Percentiles rank a stretch among this genome's conserved stretches.
Conservation (phyloP, 495 filamentous ascomycete genomes). For the Tuber calosporum region DNA sequence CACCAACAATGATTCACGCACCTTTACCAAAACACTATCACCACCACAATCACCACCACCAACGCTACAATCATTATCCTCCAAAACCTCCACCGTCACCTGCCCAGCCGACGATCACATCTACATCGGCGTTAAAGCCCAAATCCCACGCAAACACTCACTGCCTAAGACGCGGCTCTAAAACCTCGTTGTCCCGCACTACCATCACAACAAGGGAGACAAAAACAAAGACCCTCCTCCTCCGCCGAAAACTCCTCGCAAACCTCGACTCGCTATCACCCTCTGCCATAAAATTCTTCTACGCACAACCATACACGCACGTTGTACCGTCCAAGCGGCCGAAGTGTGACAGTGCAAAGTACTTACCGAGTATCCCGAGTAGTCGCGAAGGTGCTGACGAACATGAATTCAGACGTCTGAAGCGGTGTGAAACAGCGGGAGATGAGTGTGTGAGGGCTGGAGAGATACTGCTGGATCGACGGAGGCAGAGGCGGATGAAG, state of each 20-base stretch:
- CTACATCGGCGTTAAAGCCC: conserved; percentile 16
- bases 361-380: conserved; percentile 28
- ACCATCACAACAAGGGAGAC: background rate
- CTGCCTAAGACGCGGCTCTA: conserved; percentile 14
- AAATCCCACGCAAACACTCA: conserved; percentile 22
- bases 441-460: conserved; percentile 2
- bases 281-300: conserved; percentile 14
- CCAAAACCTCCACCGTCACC: conserved; percentile 8
- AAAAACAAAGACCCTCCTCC: background rate
- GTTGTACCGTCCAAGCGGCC: conserved; percentile 27
- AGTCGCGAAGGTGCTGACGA: conserved; percentile 10
- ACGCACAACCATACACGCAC: conserved; percentile 20
- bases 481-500: background rate
- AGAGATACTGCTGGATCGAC: background rate
- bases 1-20: conserved; percentile 25
- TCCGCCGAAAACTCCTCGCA: background rate
- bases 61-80: conserved; percentile 5
- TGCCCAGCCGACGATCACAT: conserved; percentile 15
- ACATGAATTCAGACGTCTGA: conserved; percentile 4
- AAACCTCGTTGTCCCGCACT: conserved; percentile 23
- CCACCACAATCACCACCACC: conserved; percentile 6
- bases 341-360: conserved; percentile 24
- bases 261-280: conserved; percentile 13
- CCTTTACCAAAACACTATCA: conserved; percentile 10
- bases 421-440: background rate